phyloP scores from a whole-genome alignment of 495 filamentous ascomycete genomes.

The Penicillium riverlandense region DNA sequence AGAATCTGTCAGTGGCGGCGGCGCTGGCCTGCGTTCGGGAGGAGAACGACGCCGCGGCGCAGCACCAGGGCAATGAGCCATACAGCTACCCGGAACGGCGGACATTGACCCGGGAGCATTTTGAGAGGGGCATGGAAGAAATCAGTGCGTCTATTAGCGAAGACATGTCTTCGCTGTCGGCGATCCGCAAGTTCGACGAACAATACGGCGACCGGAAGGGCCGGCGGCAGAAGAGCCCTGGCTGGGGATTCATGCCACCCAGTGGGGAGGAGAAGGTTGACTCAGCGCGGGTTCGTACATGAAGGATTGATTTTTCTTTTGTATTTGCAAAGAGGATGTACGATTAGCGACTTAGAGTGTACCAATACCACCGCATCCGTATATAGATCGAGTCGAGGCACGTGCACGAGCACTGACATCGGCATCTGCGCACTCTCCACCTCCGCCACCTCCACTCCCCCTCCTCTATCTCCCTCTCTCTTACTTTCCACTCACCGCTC shows the following conservation, averaged over 20 bases:
- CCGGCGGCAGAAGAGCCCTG: slow-evolving; percentile 51
- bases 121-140: slow-evolving; percentile 78
- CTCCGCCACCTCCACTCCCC: too few relatives aligned
- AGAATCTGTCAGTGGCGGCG: slow-evolving; percentile 87
- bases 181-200: slow-evolving; percentile 93
- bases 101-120: slow-evolving; percentile 59
- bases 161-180: slow-evolving; percentile 80
- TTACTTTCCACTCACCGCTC: too few relatives aligned
- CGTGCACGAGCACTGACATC: too few relatives aligned
- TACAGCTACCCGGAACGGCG: slow-evolving; percentile 62
- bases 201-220: slow-evolving; percentile 87
- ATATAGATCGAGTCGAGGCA: too few relatives aligned
- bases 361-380: slow-evolving; percentile 17
- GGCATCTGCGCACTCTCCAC: too few relatives aligned
- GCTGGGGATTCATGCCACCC: slow-evolving; percentile 36
- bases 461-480: too few relatives aligned
- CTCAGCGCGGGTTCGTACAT: slow-evolving; percentile 34
- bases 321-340: slow-evolving; percentile 7
- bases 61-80: slow-evolving; percentile 38
- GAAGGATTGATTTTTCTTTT: slow-evolving; percentile 5
- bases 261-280: slow-evolving; percentile 18
- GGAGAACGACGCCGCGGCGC: slow-evolving; percentile 58
- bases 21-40: slow-evolving; percentile 85
- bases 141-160: slow-evolving; percentile 91
- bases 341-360: slow-evolving; percentile 27